Percentiles rank a stretch among this genome's conserved stretches.
phyloP scores from a whole-genome alignment of 495 filamentous ascomycete species.

The Annulohypoxylon nitens region DNA sequence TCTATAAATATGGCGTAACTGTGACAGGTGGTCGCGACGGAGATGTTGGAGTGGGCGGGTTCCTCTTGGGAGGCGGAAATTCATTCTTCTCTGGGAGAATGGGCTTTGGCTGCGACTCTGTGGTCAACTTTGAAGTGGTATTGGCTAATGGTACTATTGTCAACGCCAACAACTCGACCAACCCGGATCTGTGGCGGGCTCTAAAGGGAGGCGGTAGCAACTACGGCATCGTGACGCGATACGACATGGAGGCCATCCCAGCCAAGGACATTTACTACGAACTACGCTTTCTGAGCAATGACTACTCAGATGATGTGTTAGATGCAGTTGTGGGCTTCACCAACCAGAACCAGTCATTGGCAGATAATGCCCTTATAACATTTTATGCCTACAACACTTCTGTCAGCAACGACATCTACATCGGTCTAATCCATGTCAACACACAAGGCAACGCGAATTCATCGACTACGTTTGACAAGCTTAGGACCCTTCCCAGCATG shows the following conservation, averaged over 20 bases:
- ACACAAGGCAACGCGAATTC: constrained; percentile 31
- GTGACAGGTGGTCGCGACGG: constrained; percentile 59
- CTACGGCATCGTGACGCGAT: constrained; percentile 70
- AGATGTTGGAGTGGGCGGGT: constrained; percentile 60
- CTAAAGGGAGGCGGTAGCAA: constrained; percentile 68
- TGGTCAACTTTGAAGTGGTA: constrained; percentile 66
- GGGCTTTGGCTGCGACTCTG: constrained; percentile 63
- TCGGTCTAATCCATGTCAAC: constrained; percentile 40
- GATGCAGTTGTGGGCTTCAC: constrained; percentile 50
- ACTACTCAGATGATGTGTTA: constrained; percentile 37
- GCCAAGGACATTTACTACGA: constrained; percentile 48
- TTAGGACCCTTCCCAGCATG: constrained; percentile 24
- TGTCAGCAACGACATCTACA: constrained; percentile 19
- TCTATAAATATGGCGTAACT: constrained; percentile 51
- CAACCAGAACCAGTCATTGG: constrained; percentile 42
- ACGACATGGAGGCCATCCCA: constrained; percentile 55
- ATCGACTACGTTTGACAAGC: constrained; percentile 36
- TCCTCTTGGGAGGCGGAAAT: constrained; percentile 58
- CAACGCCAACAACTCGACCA: constrained; percentile 58
- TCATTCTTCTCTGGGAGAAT: constrained; percentile 58
- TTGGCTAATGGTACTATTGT: constrained; percentile 63
- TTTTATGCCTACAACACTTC: constrained; percentile 28
- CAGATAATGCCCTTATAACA: constrained; percentile 40
- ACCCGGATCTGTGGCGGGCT: constrained; percentile 66
- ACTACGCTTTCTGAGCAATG: constrained; percentile 24